Evolutionary conservation across 1,139 yeast species (phyloP), one percentile per base, ranked within the genome.

Genomic region (Arxiozyma telluris): DNA sequence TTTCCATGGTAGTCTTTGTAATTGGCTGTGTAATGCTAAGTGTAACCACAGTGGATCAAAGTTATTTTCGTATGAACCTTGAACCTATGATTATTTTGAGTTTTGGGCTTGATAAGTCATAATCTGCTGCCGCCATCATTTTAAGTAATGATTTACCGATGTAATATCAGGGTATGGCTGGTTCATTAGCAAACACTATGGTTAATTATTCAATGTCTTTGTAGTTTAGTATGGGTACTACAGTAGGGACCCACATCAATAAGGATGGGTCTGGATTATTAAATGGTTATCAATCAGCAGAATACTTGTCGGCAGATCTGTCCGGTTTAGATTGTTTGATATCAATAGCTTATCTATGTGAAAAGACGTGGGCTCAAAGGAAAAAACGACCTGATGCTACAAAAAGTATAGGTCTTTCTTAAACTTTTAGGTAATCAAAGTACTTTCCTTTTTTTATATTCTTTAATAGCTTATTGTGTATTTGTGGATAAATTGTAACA

Each of bases 31-130:
- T 77, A 4, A 74, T 79, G 73, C 69, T 80, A n/a, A 65, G 79
- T 7, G 67, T 73, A 0, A 76, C 77, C 54, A 82, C 83, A 0
- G 74, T 77, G 1, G 59, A 78, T 47, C 80, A 80, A 60, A 68
- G 75, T 0, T 80, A 71, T 58, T 80, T 73, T 69, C 66, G 71
- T 27, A 69, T 78, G 55, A 61, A 76, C 3, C 65, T 80, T 57
- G 81, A 80, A 6, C 78, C 73, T 55, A 74, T 76, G 75, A 66
- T 78, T 46, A 67, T 80, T 11, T 63, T 80, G 17, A 73, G 79
- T 20, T 79, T 81, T 76, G 84, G 82, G 1, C 79, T 80, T 83
- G 84, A 80, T 62, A 66, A 78, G 58, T 77, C 82, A 44, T 80
- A 80, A 60, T 84, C 84, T 1, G 79, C 83, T 3, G 77, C 83